Base-by-base conservation (phyloP, 441 rosid species). In the Pelargonium myrrhifolium region DNA sequence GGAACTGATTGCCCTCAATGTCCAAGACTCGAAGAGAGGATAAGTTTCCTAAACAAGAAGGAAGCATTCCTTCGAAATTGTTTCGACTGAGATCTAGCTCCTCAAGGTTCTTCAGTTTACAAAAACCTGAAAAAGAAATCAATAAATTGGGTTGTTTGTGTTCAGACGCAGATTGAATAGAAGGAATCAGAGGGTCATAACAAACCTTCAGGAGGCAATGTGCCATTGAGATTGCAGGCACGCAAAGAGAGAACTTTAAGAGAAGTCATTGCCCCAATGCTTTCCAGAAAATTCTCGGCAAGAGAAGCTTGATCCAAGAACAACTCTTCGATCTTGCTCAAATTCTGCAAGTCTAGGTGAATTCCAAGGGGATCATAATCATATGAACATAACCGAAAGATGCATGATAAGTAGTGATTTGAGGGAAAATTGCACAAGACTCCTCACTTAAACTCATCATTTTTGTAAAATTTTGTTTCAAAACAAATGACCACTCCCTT, bases 11-110 rank as follows among this genome's bases (percentile, higher is more conserved):
- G 2, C 4, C 18, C 3, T 63, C 18, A 7, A 80, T 10, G 39
- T 71, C 60, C 7, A 78, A 9, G 0, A 21, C 1, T 49, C 20
- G 3, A 21, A 79, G 74, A 0, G 71, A 73, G 4, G 76, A 72
- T 64, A 76, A 43, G 63, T 71, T 79, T 21, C 12, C 14, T 2
- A 77, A 49, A 53, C 82, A 77, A 0, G 0, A 12, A 3, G 76
- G 80, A n/a, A 75, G 9, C 1, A 0, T 0, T 1, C 75, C 76
- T 11, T 0, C 18, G 2, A 77, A n/a, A 15, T 11, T 0, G 12
- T 74, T 74, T 0, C 1, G 0, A 0, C 10, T 2, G 1, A 78
- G 15, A 59, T 65, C 9, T 7, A 76, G 35, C 35, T 22, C 66
- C 11, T 69, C 24, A 2, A 74, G 65, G 51, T 49, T 21, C 8